phyloP scores from a whole-genome alignment of 805 yeast genomes.

The Kuraishia floccosa region DNA sequence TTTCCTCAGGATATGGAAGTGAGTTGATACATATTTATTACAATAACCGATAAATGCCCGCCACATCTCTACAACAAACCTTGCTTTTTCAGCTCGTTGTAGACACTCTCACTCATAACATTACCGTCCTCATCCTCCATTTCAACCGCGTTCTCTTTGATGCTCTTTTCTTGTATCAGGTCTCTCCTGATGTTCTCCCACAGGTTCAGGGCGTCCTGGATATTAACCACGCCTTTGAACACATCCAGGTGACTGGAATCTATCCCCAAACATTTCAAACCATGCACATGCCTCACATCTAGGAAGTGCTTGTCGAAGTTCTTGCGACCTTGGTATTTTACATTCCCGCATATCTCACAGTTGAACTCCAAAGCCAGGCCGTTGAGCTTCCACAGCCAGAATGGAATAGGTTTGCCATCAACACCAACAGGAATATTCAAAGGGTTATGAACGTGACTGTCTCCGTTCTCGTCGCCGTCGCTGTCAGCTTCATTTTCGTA shows the following conservation, averaged over 20 bases:
- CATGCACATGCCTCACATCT: conserved; percentile 60
- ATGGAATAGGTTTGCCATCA: conserved; percentile 89
- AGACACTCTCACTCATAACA: conserved; percentile 77
- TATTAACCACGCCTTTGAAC: conserved; percentile 54
- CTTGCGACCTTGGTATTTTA: conserved; percentile 59
- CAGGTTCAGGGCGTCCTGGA: conserved; percentile 56
- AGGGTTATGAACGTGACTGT: conserved; percentile 24
- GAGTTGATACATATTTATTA: conserved; percentile 1
- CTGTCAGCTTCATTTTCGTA: conserved; percentile 14
- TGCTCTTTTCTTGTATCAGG: conserved; percentile 22
- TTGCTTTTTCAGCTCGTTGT: conserved; percentile 77
- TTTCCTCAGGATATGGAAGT: too few species aligned
- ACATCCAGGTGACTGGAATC: conserved; percentile 27
- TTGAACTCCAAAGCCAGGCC: conserved; percentile 63
- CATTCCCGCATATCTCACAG: conserved; percentile 85
- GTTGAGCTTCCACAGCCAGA: conserved; percentile 84
- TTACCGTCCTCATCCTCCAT: conserved; percentile 92
- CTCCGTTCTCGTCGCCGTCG: conserved; percentile 21
- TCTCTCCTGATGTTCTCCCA: conserved; percentile 34
- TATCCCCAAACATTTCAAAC: conserved; percentile 67
- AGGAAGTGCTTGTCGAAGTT: conserved; percentile 66
- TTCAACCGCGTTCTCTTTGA: conserved; percentile 51
- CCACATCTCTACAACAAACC: conserved; percentile 47
- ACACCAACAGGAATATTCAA: conserved; percentile 68
- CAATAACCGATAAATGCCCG: not conserved